These are phyloP conservation scores for Lathyrus oleraceus DNA, from an alignment of 306 rosid genomes.

Conservation along the genomic window DNA sequence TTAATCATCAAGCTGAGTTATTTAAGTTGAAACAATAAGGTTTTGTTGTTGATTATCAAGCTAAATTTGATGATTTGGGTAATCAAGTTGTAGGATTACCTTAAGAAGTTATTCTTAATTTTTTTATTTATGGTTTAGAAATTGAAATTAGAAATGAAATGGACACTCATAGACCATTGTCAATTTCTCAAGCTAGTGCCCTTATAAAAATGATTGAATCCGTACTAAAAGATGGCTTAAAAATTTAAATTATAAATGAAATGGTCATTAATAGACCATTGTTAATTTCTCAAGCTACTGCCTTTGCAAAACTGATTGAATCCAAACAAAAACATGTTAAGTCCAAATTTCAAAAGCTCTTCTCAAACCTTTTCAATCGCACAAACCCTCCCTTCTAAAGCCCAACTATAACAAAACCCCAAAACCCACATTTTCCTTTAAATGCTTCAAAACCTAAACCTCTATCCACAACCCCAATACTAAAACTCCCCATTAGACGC, in stretches of 20 bases:
- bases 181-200: no score
- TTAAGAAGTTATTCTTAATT: not conserved
- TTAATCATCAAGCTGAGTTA: not conserved
- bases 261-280: not conserved
- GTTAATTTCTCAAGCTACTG: not conserved
- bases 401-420: not conserved
- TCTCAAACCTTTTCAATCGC: not conserved
- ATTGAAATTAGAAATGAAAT: not conserved
- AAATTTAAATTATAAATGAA: no score
- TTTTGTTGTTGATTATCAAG: no score
- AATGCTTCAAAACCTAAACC: no score
- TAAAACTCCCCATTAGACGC: not conserved
- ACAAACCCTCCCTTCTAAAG: no score
- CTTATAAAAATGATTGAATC: no score
- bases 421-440: not conserved
- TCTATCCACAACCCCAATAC: not conserved
- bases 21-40: no score
- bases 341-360: not conserved
- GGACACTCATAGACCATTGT: no score
- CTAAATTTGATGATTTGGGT: no score
- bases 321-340: no score
- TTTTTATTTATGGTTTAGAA: not conserved
- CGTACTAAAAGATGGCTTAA: no score
- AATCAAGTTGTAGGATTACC: no score
- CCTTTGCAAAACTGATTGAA: not conserved